Evolutionary conservation across 257 asterid genomes (phyloP), one percentile per base, ranked within the genome.

Genomic region (Solanum stenotomum): DNA sequence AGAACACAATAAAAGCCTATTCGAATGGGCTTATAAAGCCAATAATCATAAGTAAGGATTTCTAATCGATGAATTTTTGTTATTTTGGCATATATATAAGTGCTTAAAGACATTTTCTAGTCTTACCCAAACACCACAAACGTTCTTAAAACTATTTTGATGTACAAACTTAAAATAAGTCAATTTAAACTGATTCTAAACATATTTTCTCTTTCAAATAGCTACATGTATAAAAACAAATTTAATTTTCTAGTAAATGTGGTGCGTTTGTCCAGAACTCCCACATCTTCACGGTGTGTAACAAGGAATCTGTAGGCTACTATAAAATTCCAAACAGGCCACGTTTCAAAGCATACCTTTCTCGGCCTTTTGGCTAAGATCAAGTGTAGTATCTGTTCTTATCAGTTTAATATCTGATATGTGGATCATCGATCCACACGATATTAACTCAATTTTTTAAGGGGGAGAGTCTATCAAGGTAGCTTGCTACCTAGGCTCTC

Each of bases 321-420:
- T 74, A 74, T 74, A 74, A 74, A 74, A 8, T 8, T 9, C 46
- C 27, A 34, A 74, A 74, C 81, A 12, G 29, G 27, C 27, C 27
- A 33, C 8, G 1, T 0, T 3, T 6, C 1, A 14, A 68, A 33
- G 6, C 95, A 93, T 93, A 93, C 96, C 95, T 92, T 92, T 92
- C 94, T 93, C 95, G 94, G 98, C 95, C 96, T 92, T 93, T 95
- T 93, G 98, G 94, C 92, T 91, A 91, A 92, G 94, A 91, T 94
- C 95, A 90, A 92, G 92, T 93, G 95, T 93, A 93, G 98, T 93
- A 94, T 95, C 93, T 93, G 94, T 94, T 94, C 95, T 93, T 94
- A 94, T 95, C 94, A 92, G 94, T 94, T 94, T 72, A 75, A 75
- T 75, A 75, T 75, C 29, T 75, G 52, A 75, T 75, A 75, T 22